Conservation (phyloP, 306 rosid genomes). For the Sicyos edulis region DNA sequence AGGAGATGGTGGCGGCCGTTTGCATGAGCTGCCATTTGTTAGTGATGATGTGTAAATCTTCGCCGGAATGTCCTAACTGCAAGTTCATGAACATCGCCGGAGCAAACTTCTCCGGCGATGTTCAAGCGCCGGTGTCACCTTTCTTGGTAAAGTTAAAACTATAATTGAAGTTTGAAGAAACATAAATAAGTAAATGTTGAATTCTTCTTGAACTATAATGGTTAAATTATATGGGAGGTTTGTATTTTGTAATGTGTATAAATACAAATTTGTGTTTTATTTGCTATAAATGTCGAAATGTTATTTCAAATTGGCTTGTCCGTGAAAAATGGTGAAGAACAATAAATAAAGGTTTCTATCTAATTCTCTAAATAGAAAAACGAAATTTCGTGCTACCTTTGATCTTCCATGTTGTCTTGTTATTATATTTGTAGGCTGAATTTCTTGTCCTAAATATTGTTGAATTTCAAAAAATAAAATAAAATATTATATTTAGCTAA, state of each 20-base stretch:
- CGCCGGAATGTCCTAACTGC: constrained; percentile 23
- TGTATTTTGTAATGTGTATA: background rate
- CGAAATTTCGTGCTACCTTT: background rate
- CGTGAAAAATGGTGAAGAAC: background rate
- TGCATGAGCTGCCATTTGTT: constrained; percentile 21
- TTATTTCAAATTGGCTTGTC: background rate
- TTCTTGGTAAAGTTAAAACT: constrained; percentile 2
- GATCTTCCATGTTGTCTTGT: too few species aligned
- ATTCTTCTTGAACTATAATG: background rate
- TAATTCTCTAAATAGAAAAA: too few species aligned
- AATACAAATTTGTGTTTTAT: constrained; percentile 4
- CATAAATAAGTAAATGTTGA: background rate
- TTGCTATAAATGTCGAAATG: background rate
- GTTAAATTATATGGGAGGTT: background rate
- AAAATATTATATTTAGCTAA: background rate
- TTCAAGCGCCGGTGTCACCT: constrained; percentile 8
- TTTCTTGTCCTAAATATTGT: too few species aligned
- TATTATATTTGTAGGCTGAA: too few species aligned
- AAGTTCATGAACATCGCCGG: constrained; percentile 24
- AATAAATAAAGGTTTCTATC: too few species aligned
- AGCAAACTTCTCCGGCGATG: constrained; percentile 6
- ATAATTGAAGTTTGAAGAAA: background rate
- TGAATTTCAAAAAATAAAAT: background rate
- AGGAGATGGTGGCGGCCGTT: constrained; percentile 21
- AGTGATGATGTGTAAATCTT: constrained; percentile 22